Evolutionary conservation across 78 protist genomes (phyloP), one percentile per base, ranked within the genome.

Genomic region (Dictyostelium capitatum): DNA sequence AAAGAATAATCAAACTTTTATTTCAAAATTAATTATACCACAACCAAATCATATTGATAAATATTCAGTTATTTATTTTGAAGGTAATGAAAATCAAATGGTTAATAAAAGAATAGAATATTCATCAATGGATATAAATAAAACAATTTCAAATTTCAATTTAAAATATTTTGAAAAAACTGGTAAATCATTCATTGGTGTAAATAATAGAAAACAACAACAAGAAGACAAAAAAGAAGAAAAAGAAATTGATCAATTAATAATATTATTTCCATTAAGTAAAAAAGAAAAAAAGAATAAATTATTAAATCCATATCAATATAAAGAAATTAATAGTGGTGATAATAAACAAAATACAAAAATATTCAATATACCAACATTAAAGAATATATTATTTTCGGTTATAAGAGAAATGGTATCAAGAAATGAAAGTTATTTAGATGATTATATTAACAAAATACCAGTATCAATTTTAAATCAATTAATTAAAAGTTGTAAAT

Each of bases 11-110:
- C 43, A 73, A 15, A 15, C 47, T 10, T 46, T 28, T 14, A 14
- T 46, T 25, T 30, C 65, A 43, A 84, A 84, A 84, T 11, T 73
- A 37, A 64, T 84, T 15, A 73, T 84, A 23, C 91, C 91, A 14
- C 46, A 73, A 57, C 79, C 64, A 57, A 84, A 54, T 47, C 64
- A 47, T 6, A 53, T 69, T 4, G 82, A 84, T 10, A 73, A 54
- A 28, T 57, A 72, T 47, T 46, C 73, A 2, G 51, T 74, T 4
- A 20, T 84, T 5, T 84, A 64, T 46, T 57, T 54, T 46, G 82
- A 84, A 59, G 91, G 91, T 23, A 84, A 73, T 32, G 81, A 70
- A 17, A 73, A 57, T 14, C 11, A 28, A 12, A 23, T 50, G 20
- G 32, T 48, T 2, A 4, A 48, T 23, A 74, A 64, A 46, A 70